Evolutionary conservation across 306 rosid species (phyloP).

Genomic region (Trifolium subterraneum): DNA sequence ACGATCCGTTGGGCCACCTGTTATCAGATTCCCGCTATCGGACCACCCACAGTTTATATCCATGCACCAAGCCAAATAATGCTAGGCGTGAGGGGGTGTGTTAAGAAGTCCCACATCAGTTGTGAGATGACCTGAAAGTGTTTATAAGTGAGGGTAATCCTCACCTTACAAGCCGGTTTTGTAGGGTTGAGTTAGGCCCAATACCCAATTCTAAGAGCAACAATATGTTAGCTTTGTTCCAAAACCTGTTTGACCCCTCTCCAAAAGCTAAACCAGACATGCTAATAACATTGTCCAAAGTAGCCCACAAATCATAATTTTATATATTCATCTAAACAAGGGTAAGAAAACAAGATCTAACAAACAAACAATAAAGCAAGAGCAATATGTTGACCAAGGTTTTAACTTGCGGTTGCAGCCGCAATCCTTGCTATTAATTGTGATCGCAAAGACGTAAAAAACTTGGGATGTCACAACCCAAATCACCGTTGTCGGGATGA

Average conservation of each 20-base stretch:
- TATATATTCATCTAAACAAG: slow-evolving; percentile 2
- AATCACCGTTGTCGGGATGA: background rate
- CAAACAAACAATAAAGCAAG: background rate
- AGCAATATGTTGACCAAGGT: background rate
- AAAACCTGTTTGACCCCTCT: no score
- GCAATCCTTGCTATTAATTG: background rate
- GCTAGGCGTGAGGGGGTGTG: no score
- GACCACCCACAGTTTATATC: no score
- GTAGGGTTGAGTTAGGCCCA: no score
- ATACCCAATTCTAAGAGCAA: no score
- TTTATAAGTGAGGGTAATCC: no score
- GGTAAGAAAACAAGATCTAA: slow-evolving; percentile 1
- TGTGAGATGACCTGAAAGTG: no score
- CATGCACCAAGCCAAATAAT: no score
- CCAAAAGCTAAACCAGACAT: slow-evolving; percentile 1
- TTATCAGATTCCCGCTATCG: no score
- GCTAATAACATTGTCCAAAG: background rate
- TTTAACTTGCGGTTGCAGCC: background rate
- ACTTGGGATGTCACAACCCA: background rate
- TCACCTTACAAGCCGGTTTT: no score
- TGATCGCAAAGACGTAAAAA: background rate
- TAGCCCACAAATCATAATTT: slow-evolving; percentile 1
- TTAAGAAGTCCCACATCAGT: no score
- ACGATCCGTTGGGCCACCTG: no score
- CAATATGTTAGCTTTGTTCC: slow-evolving; percentile 2